phyloP scores from a whole-genome alignment of 345 rosid species.

The Murraya koenigii region DNA sequence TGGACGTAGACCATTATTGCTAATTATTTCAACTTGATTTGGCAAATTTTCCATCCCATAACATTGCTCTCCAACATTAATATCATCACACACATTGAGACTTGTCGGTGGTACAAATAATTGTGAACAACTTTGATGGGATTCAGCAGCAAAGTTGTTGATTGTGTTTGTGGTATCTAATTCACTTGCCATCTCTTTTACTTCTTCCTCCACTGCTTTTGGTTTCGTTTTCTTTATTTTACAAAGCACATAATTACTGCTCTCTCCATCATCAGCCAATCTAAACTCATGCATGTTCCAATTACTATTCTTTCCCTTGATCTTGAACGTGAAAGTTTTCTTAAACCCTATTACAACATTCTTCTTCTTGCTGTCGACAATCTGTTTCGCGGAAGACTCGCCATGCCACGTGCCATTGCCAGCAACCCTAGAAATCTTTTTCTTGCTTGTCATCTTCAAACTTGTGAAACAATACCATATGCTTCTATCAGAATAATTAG shows the following conservation, averaged over 20 bases:
- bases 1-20: too few species aligned
- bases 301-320: neutral
- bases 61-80: too few species aligned
- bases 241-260: neutral
- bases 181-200: neutral
- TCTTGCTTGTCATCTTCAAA: neutral
- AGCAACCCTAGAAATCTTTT: neutral
- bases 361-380: neutral
- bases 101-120: too few species aligned
- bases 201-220: neutral
- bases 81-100: fast-evolving
- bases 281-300: neutral
- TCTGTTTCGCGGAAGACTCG: neutral
- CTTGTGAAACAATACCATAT: neutral
- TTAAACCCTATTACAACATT: neutral
- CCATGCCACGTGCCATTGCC: neutral
- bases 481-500: neutral
- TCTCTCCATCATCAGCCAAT: neutral
- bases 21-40: too few species aligned
- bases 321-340: neutral
- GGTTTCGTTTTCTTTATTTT: neutral
- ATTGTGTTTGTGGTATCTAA: too few species aligned
- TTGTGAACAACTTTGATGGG: too few species aligned
- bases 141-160: neutral
- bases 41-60: too few species aligned